Evolutionary conservation across 2,329 filamentous ascomycete genomes (phyloP), one percentile per base, ranked within the genome.

Genomic region (Botrytis squamosa): DNA sequence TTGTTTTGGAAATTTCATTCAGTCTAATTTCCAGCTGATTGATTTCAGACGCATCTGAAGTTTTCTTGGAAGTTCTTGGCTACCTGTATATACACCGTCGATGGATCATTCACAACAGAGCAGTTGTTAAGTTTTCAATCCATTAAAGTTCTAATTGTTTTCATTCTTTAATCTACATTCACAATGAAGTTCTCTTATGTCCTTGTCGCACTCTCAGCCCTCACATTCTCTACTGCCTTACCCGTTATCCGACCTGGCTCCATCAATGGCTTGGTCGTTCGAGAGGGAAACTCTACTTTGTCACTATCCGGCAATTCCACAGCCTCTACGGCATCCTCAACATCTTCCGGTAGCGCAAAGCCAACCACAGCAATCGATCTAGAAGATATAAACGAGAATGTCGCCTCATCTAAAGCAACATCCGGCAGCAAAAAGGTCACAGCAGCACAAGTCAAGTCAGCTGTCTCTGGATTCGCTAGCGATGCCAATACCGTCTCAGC

Each of bases 401-500:
- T 36, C 5, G n/a, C 60, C 18, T 12, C 46, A 42, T 40, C 16
- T 0, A 42, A 68, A 33, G 68, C 52, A 62, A n/a, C 22, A 14
- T 25, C n/a, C 4, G 25, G 12, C 36, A 52, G 33, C 33, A 16
- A 59, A 40, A 38, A 57, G 25, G 49, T 42, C 33, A 60, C 73
- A 33, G 38, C 70, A 29, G 62, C 63, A 55, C 68, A 63, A 46
- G 78, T 79, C 25, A 69, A 75, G 66, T 60, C 55, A 16, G 78
- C 78, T 20, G 74, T 74, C 16, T 55, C 67, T 8, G 75, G 74
- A 57, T 79, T 79, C 63, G 78, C 77, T 29, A 75, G 74, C 18
- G 77, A 79, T 75, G 78, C 76, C 59, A 78, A 75, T 55, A 79
- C 77, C 29, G 78, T 79, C 33, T 78, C 77, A 20, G 71, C 74